Conservation (phyloP, 2,329 filamentous ascomycete species). For the Phialocephala sp. region DNA sequence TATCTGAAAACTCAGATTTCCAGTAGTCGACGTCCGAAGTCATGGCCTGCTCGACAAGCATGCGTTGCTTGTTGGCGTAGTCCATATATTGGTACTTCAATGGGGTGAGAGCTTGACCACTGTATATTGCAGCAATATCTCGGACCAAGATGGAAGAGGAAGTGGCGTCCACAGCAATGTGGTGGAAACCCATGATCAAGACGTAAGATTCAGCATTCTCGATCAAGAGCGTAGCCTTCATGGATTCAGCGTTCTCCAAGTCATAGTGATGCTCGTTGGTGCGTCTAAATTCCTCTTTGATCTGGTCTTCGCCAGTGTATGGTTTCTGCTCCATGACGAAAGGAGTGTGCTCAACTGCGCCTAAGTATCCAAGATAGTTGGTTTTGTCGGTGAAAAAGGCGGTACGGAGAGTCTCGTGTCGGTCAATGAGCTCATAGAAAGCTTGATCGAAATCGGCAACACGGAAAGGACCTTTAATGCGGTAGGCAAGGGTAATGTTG, state of each 20-base stretch:
- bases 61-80: constrained; percentile 44
- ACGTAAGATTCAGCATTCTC: constrained; percentile 10
- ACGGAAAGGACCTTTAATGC: constrained; percentile 8
- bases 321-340: constrained; percentile 24
- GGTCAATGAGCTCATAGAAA: constrained; percentile 12
- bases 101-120: constrained; percentile 33
- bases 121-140: constrained; percentile 42
- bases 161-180: constrained; percentile 11
- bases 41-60: constrained; percentile 41
- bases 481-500: constrained; percentile 13
- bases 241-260: constrained; percentile 9
- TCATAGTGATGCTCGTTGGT: constrained; percentile 22
- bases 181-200: constrained; percentile 10
- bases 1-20: constrained; percentile 37
- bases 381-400: constrained; percentile 17
- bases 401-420: constrained; percentile 12
- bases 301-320: constrained; percentile 21
- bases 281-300: constrained; percentile 22
- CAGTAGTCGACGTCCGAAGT: constrained; percentile 45
- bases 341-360: constrained; percentile 24
- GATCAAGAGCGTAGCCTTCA: constrained; percentile 13
- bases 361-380: constrained; percentile 22
- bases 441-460: constrained; percentile 12
- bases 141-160: constrained; percentile 8
- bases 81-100: constrained; percentile 45